These are phyloP conservation scores for Flaveria floridana DNA, from an alignment of 140 eudicot species.

Conservation along the genomic window DNA sequence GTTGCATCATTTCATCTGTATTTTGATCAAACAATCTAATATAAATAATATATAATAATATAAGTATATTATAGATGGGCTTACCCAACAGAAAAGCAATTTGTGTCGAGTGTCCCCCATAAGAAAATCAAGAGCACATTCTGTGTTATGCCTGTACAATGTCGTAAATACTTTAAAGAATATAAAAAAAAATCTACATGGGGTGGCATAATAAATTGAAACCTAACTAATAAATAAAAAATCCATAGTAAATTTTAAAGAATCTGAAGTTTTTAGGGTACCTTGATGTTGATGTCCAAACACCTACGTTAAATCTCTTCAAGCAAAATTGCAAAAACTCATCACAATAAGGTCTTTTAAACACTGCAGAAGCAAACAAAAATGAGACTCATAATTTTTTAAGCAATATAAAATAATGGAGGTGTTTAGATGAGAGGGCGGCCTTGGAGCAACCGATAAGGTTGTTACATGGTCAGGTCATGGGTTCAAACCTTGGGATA, in stretches of 20 bases:
- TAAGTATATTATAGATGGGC: conserved; percentile 28
- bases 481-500: too few species aligned
- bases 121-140: conserved; percentile 57
- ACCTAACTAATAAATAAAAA: conserved; percentile 10
- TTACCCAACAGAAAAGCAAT: conserved; percentile 83
- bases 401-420: not conserved
- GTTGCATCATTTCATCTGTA: not conserved
- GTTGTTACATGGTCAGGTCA: too few species aligned
- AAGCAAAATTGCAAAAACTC: conserved; percentile 75
- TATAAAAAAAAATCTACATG: too few species aligned
- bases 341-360: conserved; percentile 78
- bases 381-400: not conserved
- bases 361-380: conserved; percentile 50
- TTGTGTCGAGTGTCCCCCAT: conserved; percentile 44
- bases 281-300: conserved; percentile 83
- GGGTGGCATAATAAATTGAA: too few species aligned
- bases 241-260: not conserved
- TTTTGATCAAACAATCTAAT: not conserved
- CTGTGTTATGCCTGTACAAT: conserved; percentile 53
- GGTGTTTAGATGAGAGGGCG: not conserved
- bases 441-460: not conserved
- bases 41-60: not conserved
- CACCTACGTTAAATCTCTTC: conserved; percentile 65
- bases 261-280: too few species aligned
- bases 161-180: conserved; percentile 22